A percentile compares a stretch with the other conserved stretches of the same genome.
Conservation (phyloP, 1,284 basidiomycete species). For the Cryptococcus jaspeensis region DNA sequence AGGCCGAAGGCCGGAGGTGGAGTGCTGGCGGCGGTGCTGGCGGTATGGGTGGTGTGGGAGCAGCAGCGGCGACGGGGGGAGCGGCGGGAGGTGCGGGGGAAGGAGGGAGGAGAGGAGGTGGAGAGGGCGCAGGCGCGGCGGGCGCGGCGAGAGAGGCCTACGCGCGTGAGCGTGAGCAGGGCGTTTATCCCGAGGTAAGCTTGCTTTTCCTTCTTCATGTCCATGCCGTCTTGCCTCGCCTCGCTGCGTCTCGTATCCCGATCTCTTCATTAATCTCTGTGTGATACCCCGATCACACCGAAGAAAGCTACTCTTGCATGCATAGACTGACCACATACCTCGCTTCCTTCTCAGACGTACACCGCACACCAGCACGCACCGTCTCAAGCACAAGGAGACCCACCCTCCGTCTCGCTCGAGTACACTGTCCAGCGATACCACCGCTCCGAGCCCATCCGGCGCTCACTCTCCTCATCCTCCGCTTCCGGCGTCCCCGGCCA, state of each 20-base stretch:
- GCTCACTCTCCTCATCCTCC: not conserved
- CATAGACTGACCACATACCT: not conserved
- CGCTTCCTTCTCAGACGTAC: not conserved
- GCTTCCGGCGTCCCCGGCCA: not conserved
- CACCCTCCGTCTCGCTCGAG: conserved; percentile 1
- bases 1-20: no score
- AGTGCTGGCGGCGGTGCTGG: not conserved
- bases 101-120: no score
- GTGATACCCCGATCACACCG: not conserved
- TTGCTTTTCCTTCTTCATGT: not conserved
- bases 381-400: not conserved
- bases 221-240: not conserved
- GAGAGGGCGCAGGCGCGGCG: no score
- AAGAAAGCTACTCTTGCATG: not conserved
- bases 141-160: no score
- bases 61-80: no score
- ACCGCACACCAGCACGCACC: not conserved
- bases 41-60: not conserved
- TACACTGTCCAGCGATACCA: conserved; percentile 8
- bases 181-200: not conserved
- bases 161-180: not conserved
- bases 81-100: no score
- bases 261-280: no score
- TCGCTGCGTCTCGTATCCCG: no score
- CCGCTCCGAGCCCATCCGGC: not conserved